A percentile compares a stretch with the other conserved stretches of the same genome.
Conservation (phyloP, 192 early-diverging fungal genomes). For the Backusella liffmaniae region DNA sequence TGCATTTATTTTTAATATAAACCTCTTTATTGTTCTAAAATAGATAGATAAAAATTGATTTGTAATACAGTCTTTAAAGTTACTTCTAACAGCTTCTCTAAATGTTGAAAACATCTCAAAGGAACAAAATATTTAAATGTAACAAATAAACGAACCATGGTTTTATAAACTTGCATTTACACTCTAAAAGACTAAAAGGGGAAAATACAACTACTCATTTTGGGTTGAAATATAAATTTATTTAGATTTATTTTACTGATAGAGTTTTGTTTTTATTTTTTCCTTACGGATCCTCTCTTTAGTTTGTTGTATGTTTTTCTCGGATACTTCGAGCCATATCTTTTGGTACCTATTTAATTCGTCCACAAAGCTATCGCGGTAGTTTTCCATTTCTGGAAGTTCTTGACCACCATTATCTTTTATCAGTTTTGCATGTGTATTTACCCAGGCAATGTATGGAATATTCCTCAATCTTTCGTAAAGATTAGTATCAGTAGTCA, state of each 20-base stretch:
- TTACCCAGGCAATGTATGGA: constrained; percentile 15
- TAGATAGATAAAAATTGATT: too few species aligned
- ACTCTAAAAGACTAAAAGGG: too few species aligned
- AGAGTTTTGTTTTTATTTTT: background rate
- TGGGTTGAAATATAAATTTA: background rate
- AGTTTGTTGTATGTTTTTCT: background rate
- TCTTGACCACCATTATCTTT: background rate
- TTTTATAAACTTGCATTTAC: too few species aligned
- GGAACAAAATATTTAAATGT: too few species aligned
- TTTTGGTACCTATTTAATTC: background rate
- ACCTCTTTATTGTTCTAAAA: too few species aligned
- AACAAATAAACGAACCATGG: too few species aligned
- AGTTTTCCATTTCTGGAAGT: background rate
- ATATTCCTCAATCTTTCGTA: constrained; percentile 1
- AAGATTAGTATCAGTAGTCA: background rate
- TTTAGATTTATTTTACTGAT: background rate
- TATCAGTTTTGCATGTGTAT: constrained; percentile 12
- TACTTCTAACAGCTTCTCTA: too few species aligned
- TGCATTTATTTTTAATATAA: background rate
- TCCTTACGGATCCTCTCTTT: background rate
- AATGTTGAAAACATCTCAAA: too few species aligned
- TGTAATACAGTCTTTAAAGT: too few species aligned
- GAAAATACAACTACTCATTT: too few species aligned
- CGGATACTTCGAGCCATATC: background rate
- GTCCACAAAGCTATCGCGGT: background rate